These are phyloP conservation scores for Albugo candida DNA, from an alignment of 352 stramenopile species.

Conservation along the genomic window DNA sequence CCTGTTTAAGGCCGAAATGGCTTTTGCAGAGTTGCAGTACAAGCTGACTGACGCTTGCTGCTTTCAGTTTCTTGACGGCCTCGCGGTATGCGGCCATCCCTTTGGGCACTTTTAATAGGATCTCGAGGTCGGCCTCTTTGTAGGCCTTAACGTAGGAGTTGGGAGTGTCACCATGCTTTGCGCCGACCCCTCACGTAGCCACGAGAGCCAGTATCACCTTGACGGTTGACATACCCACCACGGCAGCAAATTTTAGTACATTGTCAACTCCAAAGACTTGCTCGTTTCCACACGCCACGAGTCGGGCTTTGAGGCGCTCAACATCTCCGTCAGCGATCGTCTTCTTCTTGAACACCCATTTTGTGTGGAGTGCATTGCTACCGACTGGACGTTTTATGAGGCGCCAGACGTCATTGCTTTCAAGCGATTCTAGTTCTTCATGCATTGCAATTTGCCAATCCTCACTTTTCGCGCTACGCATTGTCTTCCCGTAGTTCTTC, in stretches of 20 bases:
- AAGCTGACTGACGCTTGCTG: not conserved
- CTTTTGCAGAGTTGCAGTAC: conserved; percentile 3
- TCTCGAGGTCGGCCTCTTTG: not conserved
- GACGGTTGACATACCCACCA: not conserved
- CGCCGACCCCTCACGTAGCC: not conserved
- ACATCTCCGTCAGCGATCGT: not conserved
- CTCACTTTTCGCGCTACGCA: not conserved
- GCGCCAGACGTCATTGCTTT: not conserved
- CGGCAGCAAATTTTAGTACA: conserved; percentile 1
- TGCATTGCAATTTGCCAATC: not conserved
- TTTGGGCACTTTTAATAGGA: conserved; percentile 2
- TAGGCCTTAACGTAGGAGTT: conserved; percentile 3
- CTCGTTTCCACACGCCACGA: conserved; percentile 2
- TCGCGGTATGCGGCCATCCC: too few species aligned
- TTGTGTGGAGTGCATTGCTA: not conserved
- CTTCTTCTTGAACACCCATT: conserved; percentile 7
- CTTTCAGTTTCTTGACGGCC: not conserved
- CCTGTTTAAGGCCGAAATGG: conserved; percentile 6
- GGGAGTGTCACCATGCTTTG: not conserved
- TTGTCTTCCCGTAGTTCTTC: not conserved
- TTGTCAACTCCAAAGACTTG: conserved; percentile 4
- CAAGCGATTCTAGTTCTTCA: not conserved
- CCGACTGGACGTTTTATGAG: not conserved
- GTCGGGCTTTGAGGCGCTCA: conserved; percentile 4
- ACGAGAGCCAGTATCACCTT: conserved; percentile 1